phyloP scores from a whole-genome alignment of 768 basidiomycete species.

The Arthromyces matolae region DNA sequence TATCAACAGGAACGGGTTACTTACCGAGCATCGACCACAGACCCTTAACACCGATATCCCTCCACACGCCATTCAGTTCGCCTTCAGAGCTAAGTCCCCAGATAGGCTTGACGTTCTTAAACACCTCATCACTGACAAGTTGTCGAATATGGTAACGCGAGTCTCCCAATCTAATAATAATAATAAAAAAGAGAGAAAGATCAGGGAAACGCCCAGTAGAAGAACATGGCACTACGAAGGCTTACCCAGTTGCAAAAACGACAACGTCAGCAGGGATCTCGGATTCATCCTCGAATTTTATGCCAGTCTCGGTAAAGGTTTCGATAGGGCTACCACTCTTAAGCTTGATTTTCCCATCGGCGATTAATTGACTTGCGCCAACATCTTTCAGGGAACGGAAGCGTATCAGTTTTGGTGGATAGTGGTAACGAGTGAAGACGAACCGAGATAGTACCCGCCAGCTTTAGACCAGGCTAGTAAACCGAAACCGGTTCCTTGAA shows the following conservation, averaged over 20 bases:
- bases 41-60: constrained; percentile 46
- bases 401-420: not conserved
- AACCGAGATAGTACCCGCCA: constrained; percentile 69
- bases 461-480: constrained; percentile 45
- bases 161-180: constrained; percentile 40
- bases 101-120: constrained; percentile 40
- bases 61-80: constrained; percentile 47
- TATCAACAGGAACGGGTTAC: no score
- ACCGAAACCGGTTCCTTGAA: constrained; percentile 47
- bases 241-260: constrained; percentile 47
- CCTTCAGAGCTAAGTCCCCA: constrained; percentile 66
- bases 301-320: constrained; percentile 35
- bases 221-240: no score
- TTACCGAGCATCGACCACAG: constrained; percentile 62
- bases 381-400: constrained; percentile 38
- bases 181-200: not conserved
- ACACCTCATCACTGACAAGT: constrained; percentile 43
- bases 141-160: constrained; percentile 31
- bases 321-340: constrained; percentile 51
- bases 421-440: constrained; percentile 8
- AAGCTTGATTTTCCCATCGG: constrained; percentile 63
- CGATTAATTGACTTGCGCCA: constrained; percentile 52
- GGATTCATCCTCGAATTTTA: constrained; percentile 43
- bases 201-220: no score
- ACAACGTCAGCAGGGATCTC: no score